Evolutionary conservation across 2,329 filamentous ascomycete species (phyloP), one percentile per base, ranked within the genome.

Genomic region (Leptographium galeiforme): DNA sequence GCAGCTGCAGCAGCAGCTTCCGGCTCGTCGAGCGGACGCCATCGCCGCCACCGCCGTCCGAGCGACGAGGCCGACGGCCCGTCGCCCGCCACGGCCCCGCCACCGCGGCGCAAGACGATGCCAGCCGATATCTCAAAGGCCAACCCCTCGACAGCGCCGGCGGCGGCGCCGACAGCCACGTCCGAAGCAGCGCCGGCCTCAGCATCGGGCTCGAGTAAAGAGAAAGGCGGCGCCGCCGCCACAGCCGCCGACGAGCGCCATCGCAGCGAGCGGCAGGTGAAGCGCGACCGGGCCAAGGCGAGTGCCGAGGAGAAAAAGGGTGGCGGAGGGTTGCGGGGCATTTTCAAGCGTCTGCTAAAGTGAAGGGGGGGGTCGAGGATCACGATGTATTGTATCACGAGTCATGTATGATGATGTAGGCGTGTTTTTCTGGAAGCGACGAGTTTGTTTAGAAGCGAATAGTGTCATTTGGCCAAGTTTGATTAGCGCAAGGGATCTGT

Each of bases 191-290:
- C n/a, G n/a, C n/a, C n/a, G 30, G 12, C 45, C 11, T 10, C 45
- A 33, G 45, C 11, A 14, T 10, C 36, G 11, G 39, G 10, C 13
- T 30, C 40, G 40, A 40, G 25, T 25, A 25, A 25, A 5, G 25
- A 25, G 25, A 25, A 25, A 5, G 5, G 25, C 25, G 25, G 3
- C 25, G 25, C 25, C 5, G 25, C 10, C 19, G 18, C 25, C 4
- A 11, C 11, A 32, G 43, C 14, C 1, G 25, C 30, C 12, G 56
- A 59, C 32, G 58, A 57, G 48, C 55, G 51, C 41, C 60, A 61
- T 54, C 60, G 60, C 44, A 51, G 48, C 30, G 58, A 58, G 14
- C 57, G 59, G 16, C 56, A 51, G 44, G 58, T 58, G 53, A 56
- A 52, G 57, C 56, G 58, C 4, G 48, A 50, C 13, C 14, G 16